Base-by-base conservation (phyloP, 495 filamentous ascomycete genomes). In the Pyrenula massariospora region DNA sequence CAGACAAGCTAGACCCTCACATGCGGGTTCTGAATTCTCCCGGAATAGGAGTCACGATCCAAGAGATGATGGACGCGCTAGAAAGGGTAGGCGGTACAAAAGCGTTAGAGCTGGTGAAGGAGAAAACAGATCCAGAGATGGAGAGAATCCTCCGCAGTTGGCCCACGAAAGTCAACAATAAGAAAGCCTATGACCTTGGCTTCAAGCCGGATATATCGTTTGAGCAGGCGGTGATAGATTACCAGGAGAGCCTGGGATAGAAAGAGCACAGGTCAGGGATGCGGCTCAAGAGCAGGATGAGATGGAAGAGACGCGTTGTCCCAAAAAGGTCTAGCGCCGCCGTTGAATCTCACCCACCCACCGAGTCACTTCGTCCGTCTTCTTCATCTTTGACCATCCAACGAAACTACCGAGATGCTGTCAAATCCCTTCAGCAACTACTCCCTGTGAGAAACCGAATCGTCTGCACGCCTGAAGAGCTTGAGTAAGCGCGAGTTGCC, bases 51-150 rank as follows among this genome's bases (percentile, higher is more conserved):
- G 83, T 84, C 22, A 86, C 77, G 1, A 73, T 88, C 3, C 79
- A 84, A 68, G 82, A 86, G 58, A 79, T 89, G 75, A 77, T 88
- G 74, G 82, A 89, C 63, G 81, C 85, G 22, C 61, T 91, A 63
- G 80, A 72, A 21, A 80, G 76, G 62, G 77, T 86, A 12, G 86
- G 80, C 0, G 86, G 86, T 0, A 73, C 82, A 67, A 84, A 88
- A 2, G 82, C 76, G 66, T 56, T 88, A 65, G 64, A 67, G 57
- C 66, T 83, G 11, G 66, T 91, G 12, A 74, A 64, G 56, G 84
- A 88, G 64, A 73, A 77, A 70, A 76, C 76, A 57, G 79, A 88
- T 60, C 69, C 77, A 22, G 70, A 68, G 3, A 67, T 84, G 54
- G 78, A 85, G 63, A 71, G 73, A 53, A 85, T 91, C 52, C 59